A percentile compares a stretch with the other conserved stretches of the same genome.
These are phyloP conservation scores for Daldinia grandis DNA, from an alignment of 495 filamentous ascomycete species.

Conservation along the genomic window DNA sequence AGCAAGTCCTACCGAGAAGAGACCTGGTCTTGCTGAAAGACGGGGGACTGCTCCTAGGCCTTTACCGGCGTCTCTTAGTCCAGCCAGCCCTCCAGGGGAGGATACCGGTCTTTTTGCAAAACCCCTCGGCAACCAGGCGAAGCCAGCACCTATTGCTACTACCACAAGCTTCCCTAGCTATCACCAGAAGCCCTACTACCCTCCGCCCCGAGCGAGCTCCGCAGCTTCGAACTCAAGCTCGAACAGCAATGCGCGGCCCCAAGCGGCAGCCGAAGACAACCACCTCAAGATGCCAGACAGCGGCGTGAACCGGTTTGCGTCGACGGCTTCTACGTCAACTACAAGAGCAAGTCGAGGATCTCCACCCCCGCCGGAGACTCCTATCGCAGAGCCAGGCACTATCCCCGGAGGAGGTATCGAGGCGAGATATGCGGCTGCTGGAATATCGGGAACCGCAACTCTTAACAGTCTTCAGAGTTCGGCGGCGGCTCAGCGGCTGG, in stretches of 20 bases:
- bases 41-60: constrained; percentile 79
- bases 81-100: constrained; percentile 73
- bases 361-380: constrained; percentile 94
- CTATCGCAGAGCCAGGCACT: constrained; percentile 76
- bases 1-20: constrained; percentile 60
- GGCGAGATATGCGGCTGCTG: constrained; percentile 86
- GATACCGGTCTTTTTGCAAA: constrained; percentile 75
- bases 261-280: constrained; percentile 33
- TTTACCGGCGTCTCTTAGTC: constrained; percentile 67
- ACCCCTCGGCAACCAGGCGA: constrained; percentile 50
- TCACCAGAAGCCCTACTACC: constrained; percentile 59
- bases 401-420: constrained; percentile 82
- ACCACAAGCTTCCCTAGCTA: constrained; percentile 56
- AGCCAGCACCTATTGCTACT: constrained; percentile 42
- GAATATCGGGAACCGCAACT: constrained; percentile 84
- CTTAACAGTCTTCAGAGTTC: constrained; percentile 81
- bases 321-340: constrained; percentile 90
- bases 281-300: constrained; percentile 48
- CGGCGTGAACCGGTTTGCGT: constrained; percentile 79
- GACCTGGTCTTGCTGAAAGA: constrained; percentile 69
- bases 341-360: constrained; percentile 92
- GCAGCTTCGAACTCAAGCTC: constrained; percentile 60
- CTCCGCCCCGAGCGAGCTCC: constrained; percentile 52
- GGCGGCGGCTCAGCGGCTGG: constrained; percentile 78
- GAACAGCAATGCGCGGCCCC: constrained; percentile 44